Evolutionary conservation across 31 red algal species (phyloP), one percentile per base, ranked within the genome.

Genomic region (Odonthalia washingtoniensis): DNA sequence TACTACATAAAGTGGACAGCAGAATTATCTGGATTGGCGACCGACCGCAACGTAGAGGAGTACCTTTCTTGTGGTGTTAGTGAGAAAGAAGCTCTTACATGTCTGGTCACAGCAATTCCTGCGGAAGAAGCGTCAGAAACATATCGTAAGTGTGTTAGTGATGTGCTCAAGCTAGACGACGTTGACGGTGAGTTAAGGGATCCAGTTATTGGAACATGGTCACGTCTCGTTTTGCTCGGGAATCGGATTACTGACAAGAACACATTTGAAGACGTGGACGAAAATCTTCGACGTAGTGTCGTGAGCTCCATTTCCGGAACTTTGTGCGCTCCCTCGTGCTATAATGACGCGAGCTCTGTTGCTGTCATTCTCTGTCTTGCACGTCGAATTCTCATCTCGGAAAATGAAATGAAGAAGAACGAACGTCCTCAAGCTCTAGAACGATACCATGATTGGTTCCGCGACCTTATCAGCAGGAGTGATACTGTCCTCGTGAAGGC

Each of bases 391-490:
- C 46, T 81, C 28, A 65, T 82, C 44, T 70, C 66, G 21, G 70
- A 67, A 12, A 42, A 33, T 21, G 77, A 90, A 26, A 38, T 42
- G 43, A 43, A 37, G n/a, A 32, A 30, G 4, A 35, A 52, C 3
- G 78, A 37, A 14, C 49, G 21, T 57, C 49, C 49, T 14, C 9
- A 57, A 14, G 49, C 49, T 57, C 21, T 57, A 57, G 49, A 57
- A 57, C 49, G 80, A 31, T 90, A 67, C 53, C 66, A 65, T 28
- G 77, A 69, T 31, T 90, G 87, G 87, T 68, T 90, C 43, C 63
- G 73, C 21, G 45, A 90, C 21, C 52, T 74, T 24, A 43, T 90
- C 43, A 30, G 24, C 5, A 41, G 33, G 30, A 27, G 77, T 44
- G 78, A 53, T 28, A 64, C 30, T 17, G 32, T 37, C 1, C 17